A percentile compares a stretch with the other conserved stretches of the same genome.
Conservation (phyloP, 371 early-diverging fungal species). For the Mucor circinelloides region DNA sequence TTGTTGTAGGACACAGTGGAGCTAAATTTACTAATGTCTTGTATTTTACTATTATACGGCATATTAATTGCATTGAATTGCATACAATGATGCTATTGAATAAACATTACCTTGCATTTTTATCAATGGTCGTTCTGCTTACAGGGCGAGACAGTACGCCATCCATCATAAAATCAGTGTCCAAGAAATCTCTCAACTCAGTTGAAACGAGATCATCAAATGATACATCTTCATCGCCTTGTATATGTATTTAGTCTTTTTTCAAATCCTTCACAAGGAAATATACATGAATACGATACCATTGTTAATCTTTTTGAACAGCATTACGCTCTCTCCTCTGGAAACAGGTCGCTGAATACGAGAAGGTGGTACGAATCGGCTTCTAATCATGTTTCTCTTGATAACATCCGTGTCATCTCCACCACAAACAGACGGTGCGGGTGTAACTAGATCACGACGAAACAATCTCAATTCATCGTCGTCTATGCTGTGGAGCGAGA, state of each 20-base stretch:
- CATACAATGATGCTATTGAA: background rate
- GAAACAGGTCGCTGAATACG: conserved; percentile 7
- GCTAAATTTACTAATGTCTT: conserved; percentile 2
- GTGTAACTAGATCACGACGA: conserved; percentile 22
- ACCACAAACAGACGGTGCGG: conserved; percentile 18
- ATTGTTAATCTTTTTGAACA: conserved; percentile 25
- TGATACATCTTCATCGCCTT: conserved; percentile 20
- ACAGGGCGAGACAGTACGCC: conserved; percentile 8
- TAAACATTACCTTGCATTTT: conserved; percentile 11
- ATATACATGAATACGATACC: conserved; percentile 7
- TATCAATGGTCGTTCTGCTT: conserved; percentile 8
- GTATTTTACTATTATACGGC: background rate
- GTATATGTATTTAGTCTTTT: background rate
- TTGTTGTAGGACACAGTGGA: background rate
- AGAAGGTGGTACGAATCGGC: background rate
- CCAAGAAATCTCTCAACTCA: conserved; percentile 19
- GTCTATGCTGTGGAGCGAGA: conserved; percentile 22
- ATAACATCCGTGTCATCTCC: conserved; percentile 7
- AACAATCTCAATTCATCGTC: conserved; percentile 23
- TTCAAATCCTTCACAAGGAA: background rate
- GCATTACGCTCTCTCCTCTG: conserved; percentile 24
- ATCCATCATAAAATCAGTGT: conserved; percentile 18
- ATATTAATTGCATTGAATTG: background rate
- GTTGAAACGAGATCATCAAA: conserved; percentile 16
- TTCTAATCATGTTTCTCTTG: conserved; percentile 6